phyloP scores from a whole-genome alignment of 495 filamentous ascomycete species.

The Podospora australis region DNA sequence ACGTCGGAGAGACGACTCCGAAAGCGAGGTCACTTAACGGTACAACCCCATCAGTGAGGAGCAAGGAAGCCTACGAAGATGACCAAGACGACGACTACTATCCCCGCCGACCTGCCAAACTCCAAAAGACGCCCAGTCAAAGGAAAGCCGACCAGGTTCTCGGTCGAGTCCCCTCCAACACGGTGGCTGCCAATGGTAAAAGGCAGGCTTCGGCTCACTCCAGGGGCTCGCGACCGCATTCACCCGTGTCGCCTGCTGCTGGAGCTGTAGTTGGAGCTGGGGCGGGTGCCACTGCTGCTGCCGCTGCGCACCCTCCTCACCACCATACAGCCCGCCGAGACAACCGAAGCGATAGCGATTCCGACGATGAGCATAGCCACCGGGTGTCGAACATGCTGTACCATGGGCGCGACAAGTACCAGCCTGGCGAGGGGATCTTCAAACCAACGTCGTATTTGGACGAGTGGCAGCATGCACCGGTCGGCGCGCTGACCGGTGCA shows the following conservation, averaged over 20 bases:
- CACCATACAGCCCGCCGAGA: conserved; percentile 5
- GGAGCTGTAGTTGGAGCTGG: conserved; percentile 1
- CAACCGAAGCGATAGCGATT: conserved; percentile 13
- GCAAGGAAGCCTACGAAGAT: too few species aligned
- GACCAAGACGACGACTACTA: conserved; percentile 11
- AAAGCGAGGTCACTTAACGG: too few species aligned
- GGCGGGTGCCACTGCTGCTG: neutral
- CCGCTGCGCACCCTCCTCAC: neutral
- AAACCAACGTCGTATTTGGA: conserved; percentile 42
- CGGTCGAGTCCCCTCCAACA: conserved; percentile 14
- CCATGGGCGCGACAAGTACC: conserved; percentile 34
- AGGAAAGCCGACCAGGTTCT: conserved; percentile 26
- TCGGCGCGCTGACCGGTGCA: conserved; percentile 43
- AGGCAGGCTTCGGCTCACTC: conserved; percentile 1
- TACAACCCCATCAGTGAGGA: too few species aligned
- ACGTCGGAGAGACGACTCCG: too few species aligned
- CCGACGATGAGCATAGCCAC: conserved; percentile 18
- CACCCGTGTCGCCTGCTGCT: conserved; percentile 2
- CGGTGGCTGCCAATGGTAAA: neutral
- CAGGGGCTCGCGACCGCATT: too few species aligned
- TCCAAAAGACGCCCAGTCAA: conserved; percentile 19
- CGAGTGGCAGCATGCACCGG: conserved; percentile 53
- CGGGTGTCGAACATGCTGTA: conserved; percentile 41
- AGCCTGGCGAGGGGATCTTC: conserved; percentile 38
- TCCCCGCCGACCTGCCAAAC: conserved; percentile 12